Evolutionary conservation across 306 rosid genomes (phyloP).

Genomic region (Lupinus albus): DNA sequence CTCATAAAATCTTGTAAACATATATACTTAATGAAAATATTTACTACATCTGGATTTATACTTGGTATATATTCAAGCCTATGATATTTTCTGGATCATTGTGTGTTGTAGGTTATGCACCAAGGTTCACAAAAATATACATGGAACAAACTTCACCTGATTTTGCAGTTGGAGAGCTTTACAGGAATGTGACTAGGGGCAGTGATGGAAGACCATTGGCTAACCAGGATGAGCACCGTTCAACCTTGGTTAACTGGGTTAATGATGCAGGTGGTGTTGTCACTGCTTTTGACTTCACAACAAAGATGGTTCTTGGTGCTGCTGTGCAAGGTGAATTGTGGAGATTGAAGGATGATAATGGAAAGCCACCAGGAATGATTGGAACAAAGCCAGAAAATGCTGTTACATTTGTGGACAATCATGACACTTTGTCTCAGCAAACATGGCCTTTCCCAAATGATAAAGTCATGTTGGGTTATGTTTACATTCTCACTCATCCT

Average conservation of each 20-base stretch:
- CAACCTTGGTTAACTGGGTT: slow-evolving; percentile 42
- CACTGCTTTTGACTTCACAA: slow-evolving; percentile 50
- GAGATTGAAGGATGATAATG: slow-evolving; percentile 52
- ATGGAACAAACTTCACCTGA: slow-evolving; percentile 62
- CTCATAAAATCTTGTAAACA: too few relatives aligned
- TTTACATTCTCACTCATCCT: slow-evolving; percentile 72
- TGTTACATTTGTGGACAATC: slow-evolving; percentile 72
- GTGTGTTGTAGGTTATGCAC: slow-evolving; percentile 58
- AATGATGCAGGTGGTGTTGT: slow-evolving; percentile 47
- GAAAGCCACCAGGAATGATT: slow-evolving; percentile 68
- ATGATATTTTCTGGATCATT: too few relatives aligned
- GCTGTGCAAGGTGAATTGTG: slow-evolving; percentile 60
- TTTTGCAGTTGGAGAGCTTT: slow-evolving; percentile 73
- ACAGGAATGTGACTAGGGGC: slow-evolving; percentile 37
- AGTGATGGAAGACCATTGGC: slow-evolving; percentile 43
- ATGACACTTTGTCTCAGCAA: slow-evolving; percentile 61
- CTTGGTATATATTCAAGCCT: too few relatives aligned
- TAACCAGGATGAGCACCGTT: slow-evolving; percentile 52
- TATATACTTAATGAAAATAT: too few relatives aligned
- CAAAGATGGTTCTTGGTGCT: slow-evolving; percentile 52
- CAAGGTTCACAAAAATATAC: slow-evolving; percentile 55
- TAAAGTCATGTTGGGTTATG: slow-evolving; percentile 64
- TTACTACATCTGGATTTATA: too few relatives aligned
- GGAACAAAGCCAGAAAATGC: slow-evolving; percentile 64
- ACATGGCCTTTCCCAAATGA: slow-evolving; percentile 57